Evolutionary conservation across 306 rosid species (phyloP), one percentile per base, ranked within the genome.

Genomic region (peach (Prunus persica)): DNA sequence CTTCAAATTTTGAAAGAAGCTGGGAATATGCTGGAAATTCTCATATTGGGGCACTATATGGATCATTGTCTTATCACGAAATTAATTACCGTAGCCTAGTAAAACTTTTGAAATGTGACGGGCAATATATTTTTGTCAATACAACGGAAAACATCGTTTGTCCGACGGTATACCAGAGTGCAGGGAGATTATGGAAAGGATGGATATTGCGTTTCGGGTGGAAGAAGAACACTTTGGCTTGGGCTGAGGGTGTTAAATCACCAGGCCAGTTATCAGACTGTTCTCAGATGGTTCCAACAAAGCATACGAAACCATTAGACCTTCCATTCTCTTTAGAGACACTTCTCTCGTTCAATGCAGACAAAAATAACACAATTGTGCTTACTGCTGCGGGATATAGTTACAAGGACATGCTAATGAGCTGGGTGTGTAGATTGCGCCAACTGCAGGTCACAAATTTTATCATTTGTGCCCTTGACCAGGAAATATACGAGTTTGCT

Each of bases 391-490:
- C 97, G 50, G 98, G 98, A 75, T 86, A 88, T 82, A 95, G 96
- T 77, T 95, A 95, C 76, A 92, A 90, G 89, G 98, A 95, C 78
- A 89, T 95, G 97, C 87, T 95, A 67, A 95, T 95, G 98, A 95
- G 92, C 82, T 95, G 98, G 98, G 89, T 82, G 74, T 95, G 98
- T 84, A 81, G 97, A 88, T 84, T 92, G 65, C 83, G 89, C 66
- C 84, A 70, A 64, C 83, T 92, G 76, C 78, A 79, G 76, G 74
- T 95, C 8, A 60, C 76, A 76, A 95, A 92, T 71, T 90, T 88
- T 75, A 38, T 92, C 51, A 83, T 95, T 66, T 90, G 85, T 72
- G 93, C 98, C 47, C 91, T 95, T 32, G 98, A 95, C 76, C 79
- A 82, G 67, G 97, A 95, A 82, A 89, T 91, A 55, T 88, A 90